These are phyloP conservation scores for Rutidosis leptorrhynchoides DNA, from an alignment of 129 eudicot genomes.

Conservation along the genomic window DNA sequence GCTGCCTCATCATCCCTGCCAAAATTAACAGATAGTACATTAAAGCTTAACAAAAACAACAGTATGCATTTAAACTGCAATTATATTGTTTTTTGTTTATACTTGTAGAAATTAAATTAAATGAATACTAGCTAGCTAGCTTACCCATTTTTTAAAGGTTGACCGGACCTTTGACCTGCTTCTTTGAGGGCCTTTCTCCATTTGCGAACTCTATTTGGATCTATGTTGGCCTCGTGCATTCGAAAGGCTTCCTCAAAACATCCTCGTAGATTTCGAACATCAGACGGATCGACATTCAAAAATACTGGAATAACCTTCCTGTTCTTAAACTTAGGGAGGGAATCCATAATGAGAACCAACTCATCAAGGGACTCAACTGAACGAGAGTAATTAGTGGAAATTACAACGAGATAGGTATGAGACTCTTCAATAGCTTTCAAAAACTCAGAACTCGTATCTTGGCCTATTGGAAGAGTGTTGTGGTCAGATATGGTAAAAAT, in stretches of 20 bases:
- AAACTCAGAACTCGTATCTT: background rate
- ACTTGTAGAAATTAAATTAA: too few species aligned
- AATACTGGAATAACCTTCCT: background rate
- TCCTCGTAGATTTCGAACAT: constrained; percentile 1
- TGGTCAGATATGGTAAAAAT: background rate
- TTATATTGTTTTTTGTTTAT: too few species aligned
- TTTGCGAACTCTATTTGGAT: background rate
- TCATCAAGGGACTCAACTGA: background rate
- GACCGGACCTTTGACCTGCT: background rate
- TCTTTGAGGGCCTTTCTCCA: background rate
- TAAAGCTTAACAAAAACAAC: too few species aligned
- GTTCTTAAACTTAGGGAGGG: background rate
- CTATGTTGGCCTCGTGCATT: background rate
- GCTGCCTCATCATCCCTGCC: too few species aligned
- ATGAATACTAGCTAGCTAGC: background rate
- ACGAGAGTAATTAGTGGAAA: background rate
- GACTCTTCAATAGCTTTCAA: constrained; percentile 2
- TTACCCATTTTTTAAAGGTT: background rate
- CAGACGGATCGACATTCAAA: background rate
- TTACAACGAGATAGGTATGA: background rate
- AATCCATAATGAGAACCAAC: constrained; percentile 1
- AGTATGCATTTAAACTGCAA: too few species aligned
- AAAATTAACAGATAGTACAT: too few species aligned
- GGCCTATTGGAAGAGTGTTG: background rate
- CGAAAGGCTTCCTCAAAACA: background rate